Evolutionary conservation across 768 basidiomycete species (phyloP), one percentile per base, ranked within the genome.

Genomic region (Amylocystis lapponica): DNA sequence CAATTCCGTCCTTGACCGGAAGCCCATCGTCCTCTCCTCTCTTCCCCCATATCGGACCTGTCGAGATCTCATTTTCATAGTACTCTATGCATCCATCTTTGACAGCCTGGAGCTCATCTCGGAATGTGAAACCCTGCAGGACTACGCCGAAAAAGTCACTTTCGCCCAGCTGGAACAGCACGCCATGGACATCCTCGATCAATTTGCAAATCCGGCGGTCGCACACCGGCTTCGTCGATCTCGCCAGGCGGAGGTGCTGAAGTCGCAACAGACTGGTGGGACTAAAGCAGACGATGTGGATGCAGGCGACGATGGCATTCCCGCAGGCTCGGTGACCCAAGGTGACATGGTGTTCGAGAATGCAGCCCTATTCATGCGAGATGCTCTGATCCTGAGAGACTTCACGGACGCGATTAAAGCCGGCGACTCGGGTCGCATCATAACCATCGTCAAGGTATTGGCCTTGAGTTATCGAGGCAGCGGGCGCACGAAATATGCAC

Each of bases 1-100:
- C 35, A 67, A 67, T 48, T 62, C 62, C 2, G 41, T 47, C 1
- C 58, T 69, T 0, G 41, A 58, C 26, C 58, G 64, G 1, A 55
- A 60, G 4, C 69, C 68, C 54, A 55, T 64, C 29, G 45, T 56
- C 0, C 34, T 57, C 5, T 49, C 54, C 23, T 60, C 57, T 0
- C 47, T 63, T 12, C 61, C 56, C 0, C 54, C 62, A 3, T 61
- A 58, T 43, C 57, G 56, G 16, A 58, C 54, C 3, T 58, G 56
- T 21, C 55, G 60, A 2, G 61, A 63, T 39, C 50, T 63, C 4
- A 54, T 59, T 36, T 57, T 60, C 36, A 50, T 57, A 14, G 60
- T 59, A 1, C 54, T 65, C 5, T 60, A 58, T 39, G 54, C 57
- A 0, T 54, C 60, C 14, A 44, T 61, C 10, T 46, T 62, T 2